Evolutionary conservation across 2,329 filamentous ascomycete genomes (phyloP).

Genomic region (Zymoseptoria brevis): DNA sequence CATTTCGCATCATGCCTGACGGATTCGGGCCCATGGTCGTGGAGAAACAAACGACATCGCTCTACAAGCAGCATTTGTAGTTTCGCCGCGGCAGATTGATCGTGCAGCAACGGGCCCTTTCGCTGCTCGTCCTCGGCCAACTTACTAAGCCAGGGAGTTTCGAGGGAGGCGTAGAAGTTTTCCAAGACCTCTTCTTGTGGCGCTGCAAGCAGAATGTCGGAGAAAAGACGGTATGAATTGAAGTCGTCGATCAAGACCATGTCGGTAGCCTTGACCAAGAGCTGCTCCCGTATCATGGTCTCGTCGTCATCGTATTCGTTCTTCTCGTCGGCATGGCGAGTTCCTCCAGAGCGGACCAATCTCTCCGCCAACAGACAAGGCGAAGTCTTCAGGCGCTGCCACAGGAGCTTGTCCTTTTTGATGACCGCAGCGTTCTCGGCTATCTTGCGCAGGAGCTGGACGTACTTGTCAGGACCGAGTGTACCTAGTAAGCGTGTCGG

Average conservation of each 20-base stretch:
- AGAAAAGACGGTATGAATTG: constrained; percentile 81
- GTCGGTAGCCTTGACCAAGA: constrained; percentile 61
- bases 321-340: constrained; percentile 35
- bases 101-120: constrained; percentile 58
- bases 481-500: constrained; percentile 73
- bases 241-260: constrained; percentile 83
- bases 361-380: constrained; percentile 77
- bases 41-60: constrained; percentile 79
- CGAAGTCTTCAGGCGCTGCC: constrained; percentile 64
- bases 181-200: constrained; percentile 86
- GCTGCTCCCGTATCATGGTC: constrained; percentile 61
- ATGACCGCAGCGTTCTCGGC: constrained; percentile 63
- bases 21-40: constrained; percentile 69
- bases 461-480: constrained; percentile 79
- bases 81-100: constrained; percentile 60
- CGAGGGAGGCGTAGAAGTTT: constrained; percentile 73
- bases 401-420: constrained; percentile 71
- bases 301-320: constrained; percentile 40
- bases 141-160: constrained; percentile 65
- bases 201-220: constrained; percentile 71
- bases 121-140: constrained; percentile 71
- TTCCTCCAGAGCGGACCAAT: constrained; percentile 56
- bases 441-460: constrained; percentile 71
- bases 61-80: constrained; percentile 79
- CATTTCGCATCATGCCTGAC: constrained; percentile 83